Percentiles rank a stretch among this genome's conserved stretches.
These are phyloP conservation scores for Rhizopogon vesiculosus DNA, from an alignment of 768 basidiomycete species.

Conservation along the genomic window DNA sequence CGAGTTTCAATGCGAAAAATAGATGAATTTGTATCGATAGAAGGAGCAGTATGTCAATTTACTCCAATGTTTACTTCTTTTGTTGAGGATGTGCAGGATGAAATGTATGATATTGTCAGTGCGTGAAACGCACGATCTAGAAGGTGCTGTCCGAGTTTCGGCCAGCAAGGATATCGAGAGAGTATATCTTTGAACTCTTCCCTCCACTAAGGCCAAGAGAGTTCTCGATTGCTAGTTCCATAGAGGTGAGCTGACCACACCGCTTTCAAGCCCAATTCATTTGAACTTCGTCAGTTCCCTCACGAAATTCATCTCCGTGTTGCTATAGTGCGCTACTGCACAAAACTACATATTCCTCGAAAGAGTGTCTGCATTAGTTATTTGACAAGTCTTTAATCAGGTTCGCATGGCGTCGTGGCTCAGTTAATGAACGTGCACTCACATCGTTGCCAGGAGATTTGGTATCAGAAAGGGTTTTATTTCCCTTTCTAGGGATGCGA, in stretches of 20 bases:
- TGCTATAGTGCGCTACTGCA: conserved; percentile 88
- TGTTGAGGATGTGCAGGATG: conserved; percentile 54
- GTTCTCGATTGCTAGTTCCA: conserved; percentile 90
- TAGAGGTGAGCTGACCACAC: conserved; percentile 29
- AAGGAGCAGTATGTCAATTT: conserved; percentile 55
- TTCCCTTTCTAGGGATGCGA: conserved; percentile 43
- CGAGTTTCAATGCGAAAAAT: conserved; percentile 79
- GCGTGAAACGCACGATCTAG: conserved; percentile 73
- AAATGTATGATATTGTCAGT: conserved; percentile 80
- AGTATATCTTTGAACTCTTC: conserved; percentile 88
- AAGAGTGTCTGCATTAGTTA: conserved; percentile 83
- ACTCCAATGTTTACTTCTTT: not conserved
- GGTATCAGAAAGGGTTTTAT: conserved; percentile 63
- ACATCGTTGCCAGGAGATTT: conserved; percentile 46
- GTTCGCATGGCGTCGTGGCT: conserved; percentile 31
- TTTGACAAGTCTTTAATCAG: conserved; percentile 55
- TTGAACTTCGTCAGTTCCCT: conserved; percentile 34
- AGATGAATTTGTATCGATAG: conserved; percentile 70
- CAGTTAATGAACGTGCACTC: not conserved
- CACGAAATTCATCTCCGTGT: conserved; percentile 80
- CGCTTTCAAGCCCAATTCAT: not conserved
- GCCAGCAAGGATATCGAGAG: conserved; percentile 59
- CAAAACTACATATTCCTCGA: conserved; percentile 76
- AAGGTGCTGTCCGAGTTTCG: conserved; percentile 90
- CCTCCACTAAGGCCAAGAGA: conserved; percentile 80